Conservation (phyloP, 148 eudicot species). For the Rhododendron kiyosumense region DNA sequence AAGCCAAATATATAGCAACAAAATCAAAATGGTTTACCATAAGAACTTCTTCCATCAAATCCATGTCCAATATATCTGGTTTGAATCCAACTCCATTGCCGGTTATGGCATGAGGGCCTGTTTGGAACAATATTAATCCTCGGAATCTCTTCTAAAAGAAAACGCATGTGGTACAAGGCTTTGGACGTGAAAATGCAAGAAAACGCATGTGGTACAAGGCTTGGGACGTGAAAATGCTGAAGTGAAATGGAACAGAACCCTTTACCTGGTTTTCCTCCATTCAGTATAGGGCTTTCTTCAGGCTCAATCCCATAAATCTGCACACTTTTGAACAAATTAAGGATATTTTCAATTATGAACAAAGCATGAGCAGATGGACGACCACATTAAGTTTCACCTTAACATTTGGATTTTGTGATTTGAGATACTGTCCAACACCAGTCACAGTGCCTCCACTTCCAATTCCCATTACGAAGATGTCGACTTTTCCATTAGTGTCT, state of each 20-base stretch:
- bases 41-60: constrained; percentile 87
- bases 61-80: constrained; percentile 95
- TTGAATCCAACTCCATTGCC: constrained; percentile 97
- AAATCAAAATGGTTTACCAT: constrained; percentile 39
- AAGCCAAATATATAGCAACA: background rate
- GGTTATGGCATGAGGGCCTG: constrained; percentile 92
- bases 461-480: constrained; percentile 94
- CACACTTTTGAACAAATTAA: background rate
- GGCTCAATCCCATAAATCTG: constrained; percentile 97
- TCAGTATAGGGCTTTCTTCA: constrained; percentile 80
- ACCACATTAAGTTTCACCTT: constrained; percentile 39
- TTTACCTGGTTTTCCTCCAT: constrained; percentile 96
- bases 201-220: background rate
- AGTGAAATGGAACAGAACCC: background rate
- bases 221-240: background rate
- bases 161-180: background rate
- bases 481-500: constrained; percentile 83
- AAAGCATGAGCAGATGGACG: background rate
- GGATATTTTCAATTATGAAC: background rate
- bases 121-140: constrained; percentile 1
- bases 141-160: background rate
- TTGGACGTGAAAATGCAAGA: background rate
- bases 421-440: constrained; percentile 90
- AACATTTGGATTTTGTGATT: constrained; percentile 83
- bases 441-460: constrained; percentile 98